These are phyloP conservation scores for Echeveria elegans DNA, from an alignment of 164 flowering plant species.

Conservation along the genomic window DNA sequence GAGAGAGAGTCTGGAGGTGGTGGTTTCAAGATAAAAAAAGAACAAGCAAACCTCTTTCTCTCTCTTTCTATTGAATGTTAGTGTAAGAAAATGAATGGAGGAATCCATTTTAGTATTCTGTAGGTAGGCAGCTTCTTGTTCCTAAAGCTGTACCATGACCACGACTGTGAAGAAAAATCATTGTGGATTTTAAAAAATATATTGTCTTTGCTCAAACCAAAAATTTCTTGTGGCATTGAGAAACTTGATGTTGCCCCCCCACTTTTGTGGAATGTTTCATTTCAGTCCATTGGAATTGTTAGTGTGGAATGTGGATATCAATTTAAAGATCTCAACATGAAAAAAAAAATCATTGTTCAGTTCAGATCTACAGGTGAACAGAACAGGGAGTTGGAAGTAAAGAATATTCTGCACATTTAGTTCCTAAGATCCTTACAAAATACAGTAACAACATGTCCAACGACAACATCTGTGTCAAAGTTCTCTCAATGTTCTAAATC, in stretches of 20 bases:
- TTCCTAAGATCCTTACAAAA: too few relatives aligned
- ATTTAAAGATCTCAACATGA: too few relatives aligned
- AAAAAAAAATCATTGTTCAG: too few relatives aligned
- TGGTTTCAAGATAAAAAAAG: neutral
- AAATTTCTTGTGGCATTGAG: neutral
- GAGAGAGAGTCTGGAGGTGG: conserved; percentile 1
- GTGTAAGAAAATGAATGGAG: neutral
- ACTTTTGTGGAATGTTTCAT: conserved; percentile 5
- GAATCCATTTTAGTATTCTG: neutral
- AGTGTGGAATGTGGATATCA: too few relatives aligned
- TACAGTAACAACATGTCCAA: too few relatives aligned
- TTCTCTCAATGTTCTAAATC: neutral
- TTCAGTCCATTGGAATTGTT: too few relatives aligned
- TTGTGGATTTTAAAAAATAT: too few relatives aligned
- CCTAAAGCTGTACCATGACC: neutral
- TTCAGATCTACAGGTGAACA: too few relatives aligned
- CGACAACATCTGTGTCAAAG: neutral
- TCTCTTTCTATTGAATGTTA: neutral
- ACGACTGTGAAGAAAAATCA: neutral
- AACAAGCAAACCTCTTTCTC: conserved; percentile 1
- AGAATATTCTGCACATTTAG: too few relatives aligned
- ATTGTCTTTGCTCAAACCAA: neutral
- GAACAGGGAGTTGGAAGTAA: too few relatives aligned
- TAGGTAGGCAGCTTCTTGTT: conserved; percentile 3
- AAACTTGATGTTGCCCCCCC: neutral